A percentile compares a stretch with the other conserved stretches of the same genome.
Evolutionary conservation across 768 basidiomycete genomes (phyloP).

Genomic region (Kwoniella dejecticola): DNA sequence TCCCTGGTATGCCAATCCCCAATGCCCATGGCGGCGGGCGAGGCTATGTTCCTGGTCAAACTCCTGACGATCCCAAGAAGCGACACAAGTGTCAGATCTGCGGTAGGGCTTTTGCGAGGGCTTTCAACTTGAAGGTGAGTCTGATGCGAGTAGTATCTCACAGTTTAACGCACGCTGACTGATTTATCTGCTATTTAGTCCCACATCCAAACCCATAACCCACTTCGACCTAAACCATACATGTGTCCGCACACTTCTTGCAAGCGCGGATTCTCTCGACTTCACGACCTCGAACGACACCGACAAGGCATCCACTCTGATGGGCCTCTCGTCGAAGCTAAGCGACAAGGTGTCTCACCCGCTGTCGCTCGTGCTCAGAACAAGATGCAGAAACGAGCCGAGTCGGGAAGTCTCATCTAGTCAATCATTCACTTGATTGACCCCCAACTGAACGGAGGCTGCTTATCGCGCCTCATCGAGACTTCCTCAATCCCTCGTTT

Average conservation of each 20-base stretch:
- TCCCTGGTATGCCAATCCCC: constrained; percentile 35
- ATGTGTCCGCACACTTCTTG: constrained; percentile 82
- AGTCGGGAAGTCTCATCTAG: constrained; percentile 41
- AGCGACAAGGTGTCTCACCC: constrained; percentile 50
- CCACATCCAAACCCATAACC: constrained; percentile 92
- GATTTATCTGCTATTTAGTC: constrained; percentile 52
- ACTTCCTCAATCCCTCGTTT: constrained; percentile 23
- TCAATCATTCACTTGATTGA: constrained; percentile 14
- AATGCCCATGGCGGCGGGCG: constrained; percentile 54
- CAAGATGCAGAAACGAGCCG: constrained; percentile 43
- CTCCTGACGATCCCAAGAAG: constrained; percentile 55
- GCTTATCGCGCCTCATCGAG: constrained; percentile 43
- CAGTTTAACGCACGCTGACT: constrained; percentile 10
- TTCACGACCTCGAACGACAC: constrained; percentile 91
- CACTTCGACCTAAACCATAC: constrained; percentile 84
- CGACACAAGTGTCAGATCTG: constrained; percentile 53
- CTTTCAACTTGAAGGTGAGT: constrained; percentile 83
- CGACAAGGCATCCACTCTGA: constrained; percentile 56
- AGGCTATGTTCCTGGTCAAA: constrained; percentile 54
- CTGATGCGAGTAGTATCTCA: background rate
- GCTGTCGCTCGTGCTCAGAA: constrained; percentile 51
- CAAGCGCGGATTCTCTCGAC: constrained; percentile 86
- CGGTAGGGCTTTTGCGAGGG: constrained; percentile 78
- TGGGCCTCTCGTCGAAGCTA: constrained; percentile 53
- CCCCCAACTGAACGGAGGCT: constrained; percentile 36